Conservation (phyloP, 306 rosid species). For the Prunus salicina region DNA sequence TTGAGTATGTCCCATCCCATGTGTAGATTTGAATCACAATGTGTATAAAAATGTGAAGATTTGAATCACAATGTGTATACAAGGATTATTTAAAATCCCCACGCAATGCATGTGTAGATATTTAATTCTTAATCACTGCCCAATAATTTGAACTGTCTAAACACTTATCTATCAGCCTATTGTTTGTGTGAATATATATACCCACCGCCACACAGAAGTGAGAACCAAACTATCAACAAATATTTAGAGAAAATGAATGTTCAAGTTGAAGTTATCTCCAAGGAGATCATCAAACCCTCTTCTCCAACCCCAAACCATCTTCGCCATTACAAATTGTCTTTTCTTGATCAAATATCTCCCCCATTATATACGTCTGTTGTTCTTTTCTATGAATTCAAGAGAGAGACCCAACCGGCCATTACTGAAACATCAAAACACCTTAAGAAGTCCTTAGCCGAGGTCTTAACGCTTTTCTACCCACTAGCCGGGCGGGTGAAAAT, state of each 20-base stretch:
- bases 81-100: no score
- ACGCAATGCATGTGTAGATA: no score
- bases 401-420: background rate
- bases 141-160: no score
- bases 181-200: no score
- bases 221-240: background rate
- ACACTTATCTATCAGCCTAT: no score
- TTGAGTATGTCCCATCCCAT: no score
- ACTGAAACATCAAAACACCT: slow-evolving; percentile 18
- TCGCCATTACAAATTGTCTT: slow-evolving; percentile 40
- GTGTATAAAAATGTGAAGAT: no score
- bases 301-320: slow-evolving; percentile 24
- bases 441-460: slow-evolving; percentile 41
- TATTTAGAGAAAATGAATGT: background rate
- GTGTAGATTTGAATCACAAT: no score
- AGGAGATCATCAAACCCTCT: slow-evolving; percentile 21
- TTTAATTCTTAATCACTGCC: no score
- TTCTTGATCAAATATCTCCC: slow-evolving; percentile 45
- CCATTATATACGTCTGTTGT: background rate
- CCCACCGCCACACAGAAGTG: no score
- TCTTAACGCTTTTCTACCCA: slow-evolving; percentile 34
- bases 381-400: background rate
- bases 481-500: slow-evolving; percentile 34
- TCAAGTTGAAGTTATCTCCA: slow-evolving; percentile 9
- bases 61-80: no score